A percentile compares a stretch with the other conserved stretches of the same genome.
Evolutionary conservation across 2,329 filamentous ascomycete genomes (phyloP).

Genomic region (Alternaria sp.): DNA sequence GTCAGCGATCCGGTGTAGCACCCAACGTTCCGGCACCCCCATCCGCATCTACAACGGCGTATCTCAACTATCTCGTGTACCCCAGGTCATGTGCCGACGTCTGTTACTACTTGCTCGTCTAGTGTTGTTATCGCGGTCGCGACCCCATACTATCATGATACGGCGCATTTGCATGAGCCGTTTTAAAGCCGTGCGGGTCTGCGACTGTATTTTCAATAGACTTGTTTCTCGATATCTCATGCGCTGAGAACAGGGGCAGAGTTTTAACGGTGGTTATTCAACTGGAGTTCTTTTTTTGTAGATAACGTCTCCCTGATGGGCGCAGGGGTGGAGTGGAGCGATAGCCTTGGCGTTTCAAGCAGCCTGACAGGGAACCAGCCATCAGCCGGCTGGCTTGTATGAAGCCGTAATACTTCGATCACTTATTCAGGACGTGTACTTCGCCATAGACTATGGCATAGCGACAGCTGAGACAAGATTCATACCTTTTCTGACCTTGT

Average conservation of each 20-base stretch:
- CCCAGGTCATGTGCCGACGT: neutral
- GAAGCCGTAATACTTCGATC: neutral
- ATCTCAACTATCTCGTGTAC: neutral
- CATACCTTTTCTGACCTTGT: neutral
- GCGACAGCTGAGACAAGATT: neutral
- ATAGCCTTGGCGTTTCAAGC: slow-evolving; percentile 20
- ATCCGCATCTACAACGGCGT: neutral
- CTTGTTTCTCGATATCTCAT: slow-evolving; percentile 2
- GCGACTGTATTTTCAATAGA: slow-evolving; percentile 1
- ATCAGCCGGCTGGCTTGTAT: neutral
- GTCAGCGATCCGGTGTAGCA: neutral
- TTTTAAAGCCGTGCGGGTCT: neutral
- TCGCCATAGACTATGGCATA: neutral
- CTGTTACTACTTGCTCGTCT: neutral
- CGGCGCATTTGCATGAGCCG: neutral
- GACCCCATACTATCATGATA: neutral
- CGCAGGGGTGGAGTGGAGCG: slow-evolving; percentile 10
- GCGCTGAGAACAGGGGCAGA: slow-evolving; percentile 10
- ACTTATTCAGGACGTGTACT: neutral
- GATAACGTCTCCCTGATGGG: slow-evolving; percentile 15
- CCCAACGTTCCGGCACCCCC: neutral
- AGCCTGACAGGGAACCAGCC: slow-evolving; percentile 5
- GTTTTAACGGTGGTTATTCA: slow-evolving; percentile 8
- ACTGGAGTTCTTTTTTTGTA: slow-evolving; percentile 11
- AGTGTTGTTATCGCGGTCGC: neutral